Conservation (phyloP, 768 basidiomycete genomes). For the Lactifluus hygrophoroides region DNA sequence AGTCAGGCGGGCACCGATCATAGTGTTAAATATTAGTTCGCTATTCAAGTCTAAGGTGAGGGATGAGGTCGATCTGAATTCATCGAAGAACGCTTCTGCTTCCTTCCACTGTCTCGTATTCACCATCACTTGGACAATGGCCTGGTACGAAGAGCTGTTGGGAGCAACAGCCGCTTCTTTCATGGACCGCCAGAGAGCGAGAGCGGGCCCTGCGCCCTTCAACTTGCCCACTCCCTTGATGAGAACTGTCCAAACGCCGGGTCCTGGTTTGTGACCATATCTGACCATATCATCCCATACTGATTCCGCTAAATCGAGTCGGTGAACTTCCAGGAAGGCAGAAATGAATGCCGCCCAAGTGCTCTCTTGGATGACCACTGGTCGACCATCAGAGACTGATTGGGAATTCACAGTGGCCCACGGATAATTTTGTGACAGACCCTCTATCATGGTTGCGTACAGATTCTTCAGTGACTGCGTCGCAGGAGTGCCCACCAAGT, state of each 20-base stretch:
- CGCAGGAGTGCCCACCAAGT: slow-evolving; percentile 33
- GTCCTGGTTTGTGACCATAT: slow-evolving; percentile 41
- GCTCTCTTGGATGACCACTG: slow-evolving; percentile 45
- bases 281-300: slow-evolving; percentile 62
- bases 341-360: slow-evolving; percentile 60
- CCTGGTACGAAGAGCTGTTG: slow-evolving; percentile 56
- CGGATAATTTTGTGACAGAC: slow-evolving; percentile 41
- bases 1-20: slow-evolving; percentile 56
- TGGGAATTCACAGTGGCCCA: slow-evolving; percentile 42
- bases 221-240: slow-evolving; percentile 52
- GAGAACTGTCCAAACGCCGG: slow-evolving; percentile 62
- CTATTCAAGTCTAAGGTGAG: slow-evolving; percentile 25
- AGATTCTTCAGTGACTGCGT: slow-evolving; percentile 34
- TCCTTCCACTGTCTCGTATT: slow-evolving; percentile 41
- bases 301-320: slow-evolving; percentile 47
- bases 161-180: slow-evolving; percentile 44
- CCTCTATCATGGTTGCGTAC: slow-evolving; percentile 44
- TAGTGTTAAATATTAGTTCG: slow-evolving; percentile 57
- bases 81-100: slow-evolving; percentile 42
- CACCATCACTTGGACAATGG: slow-evolving; percentile 57
- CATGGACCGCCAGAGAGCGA: slow-evolving; percentile 61
- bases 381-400: slow-evolving; percentile 30
- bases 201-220: slow-evolving; percentile 43
- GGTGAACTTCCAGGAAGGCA: slow-evolving; percentile 49
- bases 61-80: slow-evolving; percentile 35